A percentile compares a stretch with the other conserved stretches of the same genome.
These are phyloP conservation scores for Calophaca sinica DNA, from an alignment of 306 rosid genomes.

Conservation along the genomic window DNA sequence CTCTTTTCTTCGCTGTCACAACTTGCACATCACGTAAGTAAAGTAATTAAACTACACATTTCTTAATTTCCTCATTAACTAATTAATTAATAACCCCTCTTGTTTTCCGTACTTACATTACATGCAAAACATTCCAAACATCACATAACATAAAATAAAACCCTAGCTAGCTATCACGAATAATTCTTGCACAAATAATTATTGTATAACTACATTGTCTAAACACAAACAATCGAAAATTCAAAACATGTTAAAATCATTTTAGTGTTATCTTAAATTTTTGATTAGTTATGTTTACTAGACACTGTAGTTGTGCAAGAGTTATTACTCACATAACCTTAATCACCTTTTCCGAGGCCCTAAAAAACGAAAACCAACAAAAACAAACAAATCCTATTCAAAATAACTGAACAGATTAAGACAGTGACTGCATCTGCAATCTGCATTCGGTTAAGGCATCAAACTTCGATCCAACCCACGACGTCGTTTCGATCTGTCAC, in stretches of 20 bases:
- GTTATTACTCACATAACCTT: too few relatives aligned
- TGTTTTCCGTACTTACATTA: conserved; percentile 52
- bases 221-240: background rate
- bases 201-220: background rate
- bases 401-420: conserved; percentile 9
- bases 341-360: background rate
- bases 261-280: too few relatives aligned
- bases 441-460: too few relatives aligned
- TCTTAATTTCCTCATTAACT: conserved; percentile 40
- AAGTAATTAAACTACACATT: background rate
- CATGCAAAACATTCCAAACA: conserved; percentile 55
- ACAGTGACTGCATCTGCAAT: too few relatives aligned
- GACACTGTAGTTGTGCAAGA: background rate
- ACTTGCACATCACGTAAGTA: conserved; percentile 44
- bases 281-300: too few relatives aligned
- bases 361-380: conserved; percentile 14
- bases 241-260: too few relatives aligned
- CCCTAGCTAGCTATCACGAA: conserved; percentile 37
- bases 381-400: conserved; percentile 20
- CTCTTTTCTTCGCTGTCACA: conserved; percentile 40
- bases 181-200: too few relatives aligned
- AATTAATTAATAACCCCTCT: background rate
- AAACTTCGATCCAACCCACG: conserved; percentile 47
- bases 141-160: conserved; percentile 39
- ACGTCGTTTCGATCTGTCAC: conserved; percentile 80